Base-by-base conservation (phyloP, 2,329 filamentous ascomycete genomes). In the Pestalotiopsis sp. region DNA sequence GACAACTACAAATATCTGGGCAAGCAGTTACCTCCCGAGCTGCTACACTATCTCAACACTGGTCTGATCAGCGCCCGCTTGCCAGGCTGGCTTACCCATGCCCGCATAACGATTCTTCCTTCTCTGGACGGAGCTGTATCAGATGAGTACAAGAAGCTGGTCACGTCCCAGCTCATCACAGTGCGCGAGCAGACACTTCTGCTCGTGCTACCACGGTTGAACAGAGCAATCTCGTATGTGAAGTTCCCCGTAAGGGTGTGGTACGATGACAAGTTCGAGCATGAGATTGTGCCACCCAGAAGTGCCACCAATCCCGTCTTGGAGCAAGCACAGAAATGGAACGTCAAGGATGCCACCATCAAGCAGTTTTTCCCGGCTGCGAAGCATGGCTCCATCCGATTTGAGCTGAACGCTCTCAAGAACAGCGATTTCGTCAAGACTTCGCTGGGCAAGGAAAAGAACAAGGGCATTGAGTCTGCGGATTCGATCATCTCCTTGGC, bases 1-100 rank as follows among this genome's bases (percentile, higher is more conserved):
- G 95, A 98, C 77, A 91, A 96, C 72, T 93, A 97, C 77, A 91
- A 95, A 76, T 95, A 98, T 77, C 89, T 98, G 70, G 94, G 94
- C n/a, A 89, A 97, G 69, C 92, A 95, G 69, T 85, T 99, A 4
- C 94, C 96, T 0, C 90, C 94, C 56, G 96, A 99, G 80, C 85
- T 98, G 20, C 95, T 95, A 78, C 92, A 94, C 79, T 98, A 98
- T 79, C 86, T 98, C 64, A 94, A 94, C 69, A 91, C 89, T 65
- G 96, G 94, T 41, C 83, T 98, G 58, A 89, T 98, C 72, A 90
- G 93, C 36, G 86, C 94, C 27, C 90, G 93, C 62, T 85, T 97
- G 49, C 87, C 97, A 13, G 93, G 92, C 78, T 95, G 91, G 87
- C 89, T 97, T 73, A 92, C 93, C 4, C 92, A 93, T 67, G 90